Evolutionary conservation across 148 eudicot genomes (phyloP).

Genomic region (Nepenthes mirabilis): DNA sequence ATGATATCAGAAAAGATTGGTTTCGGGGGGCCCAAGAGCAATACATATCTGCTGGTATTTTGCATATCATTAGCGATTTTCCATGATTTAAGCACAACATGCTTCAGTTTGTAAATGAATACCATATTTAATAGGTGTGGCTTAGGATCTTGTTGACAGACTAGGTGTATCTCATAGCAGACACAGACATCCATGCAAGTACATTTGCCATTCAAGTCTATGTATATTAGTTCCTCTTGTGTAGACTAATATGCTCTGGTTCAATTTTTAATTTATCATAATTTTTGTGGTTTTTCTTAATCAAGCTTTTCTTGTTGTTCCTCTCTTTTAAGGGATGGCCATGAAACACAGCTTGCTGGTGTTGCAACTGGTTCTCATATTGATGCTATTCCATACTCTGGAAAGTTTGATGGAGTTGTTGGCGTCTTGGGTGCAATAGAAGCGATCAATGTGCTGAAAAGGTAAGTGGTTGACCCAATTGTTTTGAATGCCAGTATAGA

Average conservation of each 20-base stretch:
- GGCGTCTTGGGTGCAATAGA: constrained; percentile 97
- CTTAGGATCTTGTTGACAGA: no score
- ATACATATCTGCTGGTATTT: no score
- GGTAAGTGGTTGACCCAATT: constrained; percentile 22
- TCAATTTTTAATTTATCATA: background rate
- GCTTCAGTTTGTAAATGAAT: no score
- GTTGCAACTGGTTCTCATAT: constrained; percentile 90
- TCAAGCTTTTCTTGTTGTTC: background rate
- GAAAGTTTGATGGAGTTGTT: constrained; percentile 94
- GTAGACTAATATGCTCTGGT: background rate
- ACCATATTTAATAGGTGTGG: no score
- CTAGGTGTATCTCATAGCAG: no score
- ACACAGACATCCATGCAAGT: no score
- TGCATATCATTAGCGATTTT: no score
- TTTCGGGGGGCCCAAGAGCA: no score
- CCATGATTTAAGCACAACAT: no score
- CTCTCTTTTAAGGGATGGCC: constrained; percentile 49
- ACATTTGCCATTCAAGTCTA: no score
- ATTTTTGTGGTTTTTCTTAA: background rate
- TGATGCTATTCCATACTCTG: constrained; percentile 97
- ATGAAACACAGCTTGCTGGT: constrained; percentile 57
- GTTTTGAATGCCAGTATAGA: background rate
- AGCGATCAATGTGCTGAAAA: constrained; percentile 71
- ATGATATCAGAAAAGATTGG: no score
- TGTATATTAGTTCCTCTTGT: background rate